A percentile compares a stretch with the other conserved stretches of the same genome.
Conservation (phyloP, 768 basidiomycete genomes). For the Lactarius akahatsu region DNA sequence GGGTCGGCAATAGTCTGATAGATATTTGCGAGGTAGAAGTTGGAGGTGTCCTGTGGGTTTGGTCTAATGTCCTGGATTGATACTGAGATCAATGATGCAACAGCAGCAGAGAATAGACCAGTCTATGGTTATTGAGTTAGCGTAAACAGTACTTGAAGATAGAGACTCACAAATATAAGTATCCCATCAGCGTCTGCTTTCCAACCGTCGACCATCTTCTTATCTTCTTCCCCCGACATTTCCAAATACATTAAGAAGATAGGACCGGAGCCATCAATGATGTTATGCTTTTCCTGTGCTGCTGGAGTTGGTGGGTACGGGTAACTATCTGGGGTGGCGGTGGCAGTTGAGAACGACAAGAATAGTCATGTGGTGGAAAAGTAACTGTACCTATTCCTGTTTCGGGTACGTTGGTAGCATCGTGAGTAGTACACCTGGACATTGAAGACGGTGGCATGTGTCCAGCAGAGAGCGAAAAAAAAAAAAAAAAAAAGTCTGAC, state of each 20-base stretch:
- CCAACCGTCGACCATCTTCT: conserved; percentile 4
- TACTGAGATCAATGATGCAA: background rate
- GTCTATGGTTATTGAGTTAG: background rate
- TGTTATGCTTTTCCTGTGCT: background rate
- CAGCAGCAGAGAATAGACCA: conserved; percentile 7
- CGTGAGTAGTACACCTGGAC: too few relatives aligned
- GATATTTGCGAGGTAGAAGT: conserved; percentile 1
- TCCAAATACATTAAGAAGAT: conserved; percentile 8
- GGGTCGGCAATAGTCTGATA: background rate
- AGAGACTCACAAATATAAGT: conserved; percentile 4
- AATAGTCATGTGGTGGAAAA: background rate
- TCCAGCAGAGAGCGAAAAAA: too few relatives aligned
- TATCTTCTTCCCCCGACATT: conserved; percentile 10
- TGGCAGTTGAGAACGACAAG: background rate
- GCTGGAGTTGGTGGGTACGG: background rate
- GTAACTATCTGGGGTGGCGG: background rate
- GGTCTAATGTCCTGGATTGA: background rate
- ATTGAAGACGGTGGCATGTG: too few relatives aligned
- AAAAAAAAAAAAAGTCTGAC: too few relatives aligned
- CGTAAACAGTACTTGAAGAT: background rate
- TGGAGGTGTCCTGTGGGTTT: background rate
- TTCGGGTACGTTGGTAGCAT: background rate
- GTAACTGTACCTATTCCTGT: background rate
- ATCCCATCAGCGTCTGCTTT: background rate
- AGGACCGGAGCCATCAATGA: conserved; percentile 2